Conservation (phyloP, 371 early-diverging fungal genomes). For the Massospora cicadina region DNA sequence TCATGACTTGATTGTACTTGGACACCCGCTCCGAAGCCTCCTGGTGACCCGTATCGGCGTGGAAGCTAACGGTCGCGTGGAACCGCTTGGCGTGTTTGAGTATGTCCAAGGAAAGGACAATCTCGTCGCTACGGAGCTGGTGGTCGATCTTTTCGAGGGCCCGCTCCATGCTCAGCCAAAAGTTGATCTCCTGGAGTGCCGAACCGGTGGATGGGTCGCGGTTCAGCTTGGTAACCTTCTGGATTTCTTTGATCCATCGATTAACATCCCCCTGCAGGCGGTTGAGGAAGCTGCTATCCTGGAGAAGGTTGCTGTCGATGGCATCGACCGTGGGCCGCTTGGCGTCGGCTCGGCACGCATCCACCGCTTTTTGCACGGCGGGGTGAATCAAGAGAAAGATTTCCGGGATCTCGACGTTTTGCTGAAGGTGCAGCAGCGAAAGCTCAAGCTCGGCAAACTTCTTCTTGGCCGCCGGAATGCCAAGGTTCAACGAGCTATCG, state of each 20-base stretch:
- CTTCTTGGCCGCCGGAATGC: conserved; percentile 88
- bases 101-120: conserved; percentile 81
- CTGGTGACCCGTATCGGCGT: conserved; percentile 94
- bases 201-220: conserved; percentile 85
- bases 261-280: conserved; percentile 89
- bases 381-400: conserved; percentile 72
- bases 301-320: conserved; percentile 38
- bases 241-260: conserved; percentile 97
- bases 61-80: conserved; percentile 93
- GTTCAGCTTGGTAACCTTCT: conserved; percentile 88
- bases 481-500: conserved; percentile 75
- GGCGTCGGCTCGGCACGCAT: conserved; percentile 43
- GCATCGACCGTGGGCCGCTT: conserved; percentile 52
- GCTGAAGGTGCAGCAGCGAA: conserved; percentile 82
- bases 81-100: conserved; percentile 94
- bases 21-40: conserved; percentile 81
- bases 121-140: conserved; percentile 81
- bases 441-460: conserved; percentile 96
- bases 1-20: conserved; percentile 95
- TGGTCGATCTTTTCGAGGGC: conserved; percentile 84
- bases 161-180: conserved; percentile 94
- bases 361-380: conserved; percentile 58
- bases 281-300: conserved; percentile 79
- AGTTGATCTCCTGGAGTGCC: conserved; percentile 94
- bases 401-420: conserved; percentile 95